A percentile compares a stretch with the other conserved stretches of the same genome.
Conservation (phyloP, 202 grass and related monocot genomes). For the Elaeis oleifera region DNA sequence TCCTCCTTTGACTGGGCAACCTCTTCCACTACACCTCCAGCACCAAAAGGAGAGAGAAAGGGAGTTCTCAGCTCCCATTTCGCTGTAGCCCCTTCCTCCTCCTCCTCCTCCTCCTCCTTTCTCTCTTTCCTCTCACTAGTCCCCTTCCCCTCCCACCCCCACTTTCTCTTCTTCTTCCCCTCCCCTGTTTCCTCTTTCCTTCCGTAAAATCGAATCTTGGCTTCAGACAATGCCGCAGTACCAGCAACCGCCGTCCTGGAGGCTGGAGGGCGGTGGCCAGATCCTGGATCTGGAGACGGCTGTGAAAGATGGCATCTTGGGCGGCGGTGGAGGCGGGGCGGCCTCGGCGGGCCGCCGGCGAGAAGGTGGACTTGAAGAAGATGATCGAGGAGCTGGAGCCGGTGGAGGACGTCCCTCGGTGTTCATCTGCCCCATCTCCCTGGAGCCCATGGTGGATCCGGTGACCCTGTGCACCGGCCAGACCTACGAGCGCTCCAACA, state of each 20-base stretch:
- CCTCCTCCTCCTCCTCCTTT: background rate
- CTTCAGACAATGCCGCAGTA: constrained; percentile 63
- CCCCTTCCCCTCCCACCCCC: background rate
- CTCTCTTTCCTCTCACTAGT: background rate
- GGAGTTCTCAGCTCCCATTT: background rate
- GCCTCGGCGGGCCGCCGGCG: constrained; percentile 12
- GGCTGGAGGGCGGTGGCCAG: constrained; percentile 67
- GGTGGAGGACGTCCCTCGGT: constrained; percentile 61
- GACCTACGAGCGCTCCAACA: constrained; percentile 90
- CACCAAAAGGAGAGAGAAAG: background rate
- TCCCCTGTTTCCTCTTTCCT: background rate
- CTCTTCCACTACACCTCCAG: background rate
- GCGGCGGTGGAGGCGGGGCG: constrained; percentile 32
- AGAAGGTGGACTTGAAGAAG: constrained; percentile 55
- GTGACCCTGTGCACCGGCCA: constrained; percentile 97
- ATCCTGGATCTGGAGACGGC: constrained; percentile 94
- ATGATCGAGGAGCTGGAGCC: constrained; percentile 88
- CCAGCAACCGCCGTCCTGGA: constrained; percentile 31
- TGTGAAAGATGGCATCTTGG: constrained; percentile 91
- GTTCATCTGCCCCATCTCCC: constrained; percentile 98
- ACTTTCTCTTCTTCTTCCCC: background rate
- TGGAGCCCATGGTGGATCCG: constrained; percentile 98
- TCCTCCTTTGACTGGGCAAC: constrained; percentile 7
- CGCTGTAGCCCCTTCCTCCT: background rate
- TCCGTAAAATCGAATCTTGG: too few species aligned